Evolutionary conservation across 306 rosid species (phyloP).

Genomic region (Psophocarpus tetragonolobus): DNA sequence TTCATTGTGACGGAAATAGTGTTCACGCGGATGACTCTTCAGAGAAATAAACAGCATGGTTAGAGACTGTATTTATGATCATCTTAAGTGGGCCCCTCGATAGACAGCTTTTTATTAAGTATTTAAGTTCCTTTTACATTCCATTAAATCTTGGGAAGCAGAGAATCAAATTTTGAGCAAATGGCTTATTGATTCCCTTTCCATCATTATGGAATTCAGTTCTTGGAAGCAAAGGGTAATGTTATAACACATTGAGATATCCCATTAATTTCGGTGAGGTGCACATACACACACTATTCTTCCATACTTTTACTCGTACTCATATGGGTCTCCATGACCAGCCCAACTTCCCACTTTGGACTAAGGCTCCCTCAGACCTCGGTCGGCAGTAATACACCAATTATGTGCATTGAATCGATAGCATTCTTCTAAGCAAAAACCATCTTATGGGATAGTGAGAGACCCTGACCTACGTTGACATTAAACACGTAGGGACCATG

Average conservation of each 20-base stretch:
- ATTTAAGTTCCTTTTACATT: constrained; percentile 9
- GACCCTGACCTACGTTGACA: constrained; percentile 40
- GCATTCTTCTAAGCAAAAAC: constrained; percentile 15
- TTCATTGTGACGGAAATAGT: neutral
- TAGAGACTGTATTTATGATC: neutral
- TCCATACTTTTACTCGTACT: constrained; percentile 21
- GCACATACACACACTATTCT: constrained; percentile 9
- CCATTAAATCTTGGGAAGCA: neutral
- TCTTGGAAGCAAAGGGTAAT: constrained; percentile 19
- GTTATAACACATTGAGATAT: constrained; percentile 15
- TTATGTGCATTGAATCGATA: constrained; percentile 26
- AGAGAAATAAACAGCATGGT: neutral
- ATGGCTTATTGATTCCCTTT: constrained; percentile 18
- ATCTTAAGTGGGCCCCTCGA: constrained; percentile 31
- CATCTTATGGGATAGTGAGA: constrained; percentile 17
- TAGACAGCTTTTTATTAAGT: constrained; percentile 15
- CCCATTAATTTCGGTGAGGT: constrained; percentile 26
- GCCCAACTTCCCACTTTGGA: constrained; percentile 13
- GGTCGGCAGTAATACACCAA: constrained; percentile 18
- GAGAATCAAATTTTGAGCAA: constrained; percentile 27
- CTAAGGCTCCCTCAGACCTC: constrained; percentile 21
- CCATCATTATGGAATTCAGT: constrained; percentile 28
- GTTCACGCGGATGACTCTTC: neutral
- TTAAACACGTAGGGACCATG: constrained; percentile 12
- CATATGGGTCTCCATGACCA: constrained; percentile 25